A percentile compares a stretch with the other conserved stretches of the same genome.
Conservation (phyloP, 768 basidiomycete species). For the Tricholoma terreum region DNA sequence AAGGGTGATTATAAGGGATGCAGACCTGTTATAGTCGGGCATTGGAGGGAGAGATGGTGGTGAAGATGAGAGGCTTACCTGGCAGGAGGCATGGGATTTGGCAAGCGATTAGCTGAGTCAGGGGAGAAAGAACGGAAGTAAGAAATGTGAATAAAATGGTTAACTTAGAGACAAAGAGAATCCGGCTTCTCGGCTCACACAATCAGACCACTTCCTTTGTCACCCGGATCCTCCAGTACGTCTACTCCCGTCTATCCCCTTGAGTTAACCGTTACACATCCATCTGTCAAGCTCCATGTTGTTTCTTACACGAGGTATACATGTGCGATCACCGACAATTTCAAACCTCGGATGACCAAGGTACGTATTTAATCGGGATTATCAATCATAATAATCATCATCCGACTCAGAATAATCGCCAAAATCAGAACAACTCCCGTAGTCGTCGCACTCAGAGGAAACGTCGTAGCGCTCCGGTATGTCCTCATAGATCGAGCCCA, state of each 20-base stretch:
- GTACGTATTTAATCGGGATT: no score
- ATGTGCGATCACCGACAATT: no score
- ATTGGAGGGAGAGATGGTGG: slow-evolving; percentile 6
- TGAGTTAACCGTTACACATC: no score
- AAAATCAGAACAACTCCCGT: neutral
- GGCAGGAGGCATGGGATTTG: slow-evolving; percentile 3
- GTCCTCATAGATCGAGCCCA: neutral
- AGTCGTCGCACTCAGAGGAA: neutral
- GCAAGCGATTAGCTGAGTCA: slow-evolving; percentile 15
- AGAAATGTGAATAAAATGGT: neutral
- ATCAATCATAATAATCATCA: no score
- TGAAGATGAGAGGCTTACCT: slow-evolving; percentile 7
- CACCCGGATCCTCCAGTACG: no score
- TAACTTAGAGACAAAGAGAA: neutral
- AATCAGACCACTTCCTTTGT: no score
- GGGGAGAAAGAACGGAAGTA: neutral
- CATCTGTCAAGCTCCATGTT: no score
- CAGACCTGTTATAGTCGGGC: slow-evolving; percentile 23
- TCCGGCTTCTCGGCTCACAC: neutral
- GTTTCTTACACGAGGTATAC: no score
- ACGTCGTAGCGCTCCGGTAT: neutral
- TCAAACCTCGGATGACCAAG: no score
- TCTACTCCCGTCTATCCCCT: no score
- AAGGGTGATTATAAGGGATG: slow-evolving; percentile 25
- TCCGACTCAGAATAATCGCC: neutral